phyloP scores from a whole-genome alignment of 495 filamentous ascomycete genomes.

The Schizothecium vesticola region DNA sequence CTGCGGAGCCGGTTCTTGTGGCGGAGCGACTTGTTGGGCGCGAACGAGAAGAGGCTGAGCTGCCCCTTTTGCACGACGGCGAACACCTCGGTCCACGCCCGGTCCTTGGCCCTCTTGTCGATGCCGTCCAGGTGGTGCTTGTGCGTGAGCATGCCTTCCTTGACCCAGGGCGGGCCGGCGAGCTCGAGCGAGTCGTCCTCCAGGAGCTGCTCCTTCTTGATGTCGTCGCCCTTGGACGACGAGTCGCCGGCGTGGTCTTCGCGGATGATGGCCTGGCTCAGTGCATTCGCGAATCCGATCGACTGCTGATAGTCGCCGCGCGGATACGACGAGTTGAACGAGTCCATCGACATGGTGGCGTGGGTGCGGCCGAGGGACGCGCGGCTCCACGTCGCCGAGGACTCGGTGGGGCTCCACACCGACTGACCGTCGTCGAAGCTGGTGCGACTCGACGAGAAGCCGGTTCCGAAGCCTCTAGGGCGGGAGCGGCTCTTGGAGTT shows the following conservation, averaged over 20 bases:
- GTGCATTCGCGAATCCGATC: slow-evolving; percentile 94
- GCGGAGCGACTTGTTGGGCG: slow-evolving; percentile 65
- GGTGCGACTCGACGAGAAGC: slow-evolving; percentile 85
- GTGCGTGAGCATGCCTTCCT: slow-evolving; percentile 92
- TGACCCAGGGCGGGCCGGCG: slow-evolving; percentile 91
- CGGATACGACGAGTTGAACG: slow-evolving; percentile 70
- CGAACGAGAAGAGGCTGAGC: slow-evolving; percentile 92
- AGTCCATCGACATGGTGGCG: slow-evolving; percentile 86
- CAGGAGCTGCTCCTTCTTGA: slow-evolving; percentile 61
- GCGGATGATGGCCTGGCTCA: slow-evolving; percentile 93
- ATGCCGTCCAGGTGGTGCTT: slow-evolving; percentile 90
- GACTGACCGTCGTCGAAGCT: slow-evolving; percentile 89
- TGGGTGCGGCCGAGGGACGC: slow-evolving; percentile 84
- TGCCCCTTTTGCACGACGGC: slow-evolving; percentile 98
- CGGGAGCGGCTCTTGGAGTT: slow-evolving; percentile 79
- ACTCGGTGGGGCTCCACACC: slow-evolving; percentile 84
- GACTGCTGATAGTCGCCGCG: slow-evolving; percentile 88
- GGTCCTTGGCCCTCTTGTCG: slow-evolving; percentile 86
- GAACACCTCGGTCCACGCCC: slow-evolving; percentile 92
- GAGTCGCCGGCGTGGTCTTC: slow-evolving; percentile 64
- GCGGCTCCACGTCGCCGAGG: slow-evolving; percentile 80
- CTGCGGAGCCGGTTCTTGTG: slow-evolving; percentile 54
- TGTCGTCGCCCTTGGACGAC: slow-evolving; percentile 48
- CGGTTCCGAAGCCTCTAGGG: slow-evolving; percentile 73
- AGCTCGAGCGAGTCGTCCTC: slow-evolving; percentile 91